These are phyloP conservation scores for Musa beccarii DNA, from an alignment of 176 grass and related monocot species.

Conservation along the genomic window DNA sequence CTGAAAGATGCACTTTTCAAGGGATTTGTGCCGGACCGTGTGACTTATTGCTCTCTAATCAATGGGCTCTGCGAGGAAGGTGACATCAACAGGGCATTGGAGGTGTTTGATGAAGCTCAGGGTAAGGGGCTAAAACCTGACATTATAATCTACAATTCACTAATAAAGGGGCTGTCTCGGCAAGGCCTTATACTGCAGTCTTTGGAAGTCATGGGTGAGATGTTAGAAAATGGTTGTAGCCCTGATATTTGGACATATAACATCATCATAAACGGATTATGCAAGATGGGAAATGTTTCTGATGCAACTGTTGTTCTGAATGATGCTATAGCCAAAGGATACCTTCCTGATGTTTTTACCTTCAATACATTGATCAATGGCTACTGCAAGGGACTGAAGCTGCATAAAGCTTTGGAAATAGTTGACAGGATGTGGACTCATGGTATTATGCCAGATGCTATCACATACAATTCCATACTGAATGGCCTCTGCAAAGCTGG, in stretches of 20 bases:
- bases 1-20: conserved; percentile 82
- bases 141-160: conserved; percentile 66
- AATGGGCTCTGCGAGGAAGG: conserved; percentile 78
- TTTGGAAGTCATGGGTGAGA: conserved; percentile 78
- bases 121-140: conserved; percentile 43
- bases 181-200: conserved; percentile 85
- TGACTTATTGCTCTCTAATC: conserved; percentile 87
- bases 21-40: conserved; percentile 75
- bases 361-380: conserved; percentile 93
- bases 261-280: conserved; percentile 83
- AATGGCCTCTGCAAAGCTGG: conserved; percentile 88
- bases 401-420: conserved; percentile 68
- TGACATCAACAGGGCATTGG: conserved; percentile 62
- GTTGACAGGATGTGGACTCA: conserved; percentile 85
- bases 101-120: conserved; percentile 74
- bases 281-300: conserved; percentile 93
- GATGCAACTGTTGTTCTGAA: conserved; percentile 72
- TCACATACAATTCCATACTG: conserved; percentile 87
- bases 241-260: conserved; percentile 85
- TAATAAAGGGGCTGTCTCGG: conserved; percentile 73
- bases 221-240: conserved; percentile 55
- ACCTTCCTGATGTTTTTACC: conserved; percentile 75
- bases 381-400: conserved; percentile 71
- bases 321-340: conserved; percentile 71
- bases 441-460: conserved; percentile 49